Percentiles rank a stretch among this genome's conserved stretches.
These are phyloP conservation scores for Helicocarpus griseus DNA, from an alignment of 2,329 filamentous ascomycete genomes.

Conservation along the genomic window DNA sequence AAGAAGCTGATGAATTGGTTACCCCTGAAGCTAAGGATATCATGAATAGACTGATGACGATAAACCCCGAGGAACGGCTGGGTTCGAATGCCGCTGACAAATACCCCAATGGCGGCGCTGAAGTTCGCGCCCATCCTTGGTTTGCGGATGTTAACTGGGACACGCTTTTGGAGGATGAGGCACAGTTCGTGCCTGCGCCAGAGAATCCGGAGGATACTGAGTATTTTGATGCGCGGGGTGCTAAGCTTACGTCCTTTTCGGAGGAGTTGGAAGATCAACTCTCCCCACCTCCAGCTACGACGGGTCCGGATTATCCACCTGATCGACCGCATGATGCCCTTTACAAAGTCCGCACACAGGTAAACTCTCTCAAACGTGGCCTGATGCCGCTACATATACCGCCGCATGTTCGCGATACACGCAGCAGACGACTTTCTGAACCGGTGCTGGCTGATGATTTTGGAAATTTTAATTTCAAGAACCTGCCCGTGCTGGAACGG, in stretches of 20 bases:
- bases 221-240: conserved; percentile 89
- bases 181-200: conserved; percentile 84
- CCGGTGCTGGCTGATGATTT: conserved; percentile 86
- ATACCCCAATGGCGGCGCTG: conserved; percentile 72
- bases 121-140: conserved; percentile 85
- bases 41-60: conserved; percentile 83
- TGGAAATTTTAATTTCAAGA: conserved; percentile 94
- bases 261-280: conserved; percentile 89
- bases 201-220: conserved; percentile 96
- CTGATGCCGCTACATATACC: conserved; percentile 95
- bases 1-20: conserved; percentile 66
- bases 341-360: conserved; percentile 77
- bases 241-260: conserved; percentile 82
- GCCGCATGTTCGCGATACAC: conserved; percentile 84
- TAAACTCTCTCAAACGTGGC: conserved; percentile 78
- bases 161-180: conserved; percentile 83
- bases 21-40: conserved; percentile 86
- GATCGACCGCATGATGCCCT: conserved; percentile 92
- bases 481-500: conserved; percentile 89
- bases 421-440: conserved; percentile 81
- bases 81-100: conserved; percentile 80
- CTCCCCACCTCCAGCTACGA: conserved; percentile 60
- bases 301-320: conserved; percentile 56
- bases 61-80: conserved; percentile 70
- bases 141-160: conserved; percentile 84